Evolutionary conservation across 306 rosid genomes (phyloP).

Genomic region (Argentina anserina): DNA sequence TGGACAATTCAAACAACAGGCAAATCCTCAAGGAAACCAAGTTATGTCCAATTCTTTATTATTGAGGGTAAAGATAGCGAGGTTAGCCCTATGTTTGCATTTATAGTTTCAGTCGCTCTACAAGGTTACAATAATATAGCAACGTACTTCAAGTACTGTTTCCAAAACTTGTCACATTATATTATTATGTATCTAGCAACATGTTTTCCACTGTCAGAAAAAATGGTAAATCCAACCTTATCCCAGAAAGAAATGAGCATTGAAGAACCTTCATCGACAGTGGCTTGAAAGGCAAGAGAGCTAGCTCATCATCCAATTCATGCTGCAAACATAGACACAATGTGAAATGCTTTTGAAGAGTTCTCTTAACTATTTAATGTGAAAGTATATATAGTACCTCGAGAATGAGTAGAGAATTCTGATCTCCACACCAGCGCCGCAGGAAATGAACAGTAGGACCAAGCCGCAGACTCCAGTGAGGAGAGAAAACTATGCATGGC

Average conservation of each 20-base stretch:
- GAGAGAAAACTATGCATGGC: slow-evolving; percentile 80
- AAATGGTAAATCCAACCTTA: slow-evolving; percentile 45
- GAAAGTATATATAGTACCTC: slow-evolving; percentile 48
- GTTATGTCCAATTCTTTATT: background rate
- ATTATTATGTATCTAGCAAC: background rate
- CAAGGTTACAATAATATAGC: background rate
- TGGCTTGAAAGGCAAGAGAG: slow-evolving; percentile 78
- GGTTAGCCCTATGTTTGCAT: background rate
- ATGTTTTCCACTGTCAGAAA: background rate
- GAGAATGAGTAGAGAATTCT: slow-evolving; percentile 72
- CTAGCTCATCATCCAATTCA: slow-evolving; percentile 54
- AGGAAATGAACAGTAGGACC: slow-evolving; percentile 87
- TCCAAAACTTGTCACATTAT: background rate
- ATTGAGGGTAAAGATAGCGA: background rate
- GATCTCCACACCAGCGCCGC: slow-evolving; percentile 69
- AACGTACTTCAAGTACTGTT: background rate
- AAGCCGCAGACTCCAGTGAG: slow-evolving; percentile 83
- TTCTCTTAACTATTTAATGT: background rate
- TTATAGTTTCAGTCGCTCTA: background rate
- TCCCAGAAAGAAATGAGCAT: slow-evolving; percentile 70
- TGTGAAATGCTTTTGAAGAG: slow-evolving; percentile 3
- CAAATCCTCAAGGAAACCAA: background rate
- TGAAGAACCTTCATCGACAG: slow-evolving; percentile 78
- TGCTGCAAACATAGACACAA: slow-evolving; percentile 42
- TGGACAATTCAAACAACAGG: background rate